Evolutionary conservation across 148 eudicot genomes (phyloP).

Genomic region (Suaeda aralocaspica): DNA sequence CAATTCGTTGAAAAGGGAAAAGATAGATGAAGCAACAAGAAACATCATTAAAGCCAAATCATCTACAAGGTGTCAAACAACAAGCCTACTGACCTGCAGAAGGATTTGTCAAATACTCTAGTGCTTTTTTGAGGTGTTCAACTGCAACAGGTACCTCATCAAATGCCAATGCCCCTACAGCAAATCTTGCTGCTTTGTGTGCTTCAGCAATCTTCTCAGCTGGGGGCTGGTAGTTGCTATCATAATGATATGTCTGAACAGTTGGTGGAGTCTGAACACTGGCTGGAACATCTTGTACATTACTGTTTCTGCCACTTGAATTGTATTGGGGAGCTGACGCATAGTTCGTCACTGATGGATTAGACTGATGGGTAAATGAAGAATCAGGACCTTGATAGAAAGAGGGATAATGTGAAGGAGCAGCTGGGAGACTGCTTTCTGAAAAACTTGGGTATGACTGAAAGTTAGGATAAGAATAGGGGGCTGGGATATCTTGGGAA

Average conservation of each 20-base stretch:
- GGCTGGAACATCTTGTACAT: constrained; percentile 37
- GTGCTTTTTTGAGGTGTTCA: constrained; percentile 77
- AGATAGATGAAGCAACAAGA: constrained; percentile 11
- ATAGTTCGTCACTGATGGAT: constrained; percentile 35
- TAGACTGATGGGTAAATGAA: constrained; percentile 44
- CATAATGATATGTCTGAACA: constrained; percentile 48
- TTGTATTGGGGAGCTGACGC: constrained; percentile 46
- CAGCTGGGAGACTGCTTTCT: constrained; percentile 65
- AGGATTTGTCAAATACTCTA: constrained; percentile 82
- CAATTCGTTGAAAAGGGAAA: not conserved
- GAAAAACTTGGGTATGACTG: constrained; percentile 88
- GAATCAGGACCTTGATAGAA: constrained; percentile 62
- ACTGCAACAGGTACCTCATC: constrained; percentile 84
- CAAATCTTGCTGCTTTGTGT: constrained; percentile 95
- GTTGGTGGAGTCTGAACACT: constrained; percentile 32
- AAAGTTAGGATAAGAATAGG: constrained; percentile 61
- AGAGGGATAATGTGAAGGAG: constrained; percentile 60
- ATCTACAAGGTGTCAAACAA: constrained; percentile 13
- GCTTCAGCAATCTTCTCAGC: constrained; percentile 93
- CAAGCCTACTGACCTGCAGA: constrained; percentile 56
- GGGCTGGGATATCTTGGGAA: constrained; percentile 41
- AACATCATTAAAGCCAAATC: constrained; percentile 8
- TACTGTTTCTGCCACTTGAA: constrained; percentile 45
- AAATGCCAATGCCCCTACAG: constrained; percentile 94
- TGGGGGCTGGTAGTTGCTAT: constrained; percentile 70